phyloP scores from a whole-genome alignment of 2,329 filamentous ascomycete genomes.

The Xylaria sp. region DNA sequence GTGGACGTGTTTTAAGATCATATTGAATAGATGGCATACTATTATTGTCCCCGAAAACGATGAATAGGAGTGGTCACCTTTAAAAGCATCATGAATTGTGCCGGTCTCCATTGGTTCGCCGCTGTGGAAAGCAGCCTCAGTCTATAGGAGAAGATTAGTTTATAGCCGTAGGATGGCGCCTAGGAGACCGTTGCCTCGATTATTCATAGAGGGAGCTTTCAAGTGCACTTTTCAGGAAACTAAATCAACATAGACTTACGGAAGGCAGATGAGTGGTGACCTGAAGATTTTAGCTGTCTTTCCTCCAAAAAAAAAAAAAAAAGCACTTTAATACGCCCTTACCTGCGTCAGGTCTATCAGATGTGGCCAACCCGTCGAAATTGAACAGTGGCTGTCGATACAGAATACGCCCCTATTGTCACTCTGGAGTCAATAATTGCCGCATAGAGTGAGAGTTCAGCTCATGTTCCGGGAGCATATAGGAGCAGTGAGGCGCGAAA shows the following conservation, averaged over 20 bases:
- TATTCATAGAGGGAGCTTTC: not conserved
- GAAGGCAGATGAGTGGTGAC: slow-evolving; percentile 78
- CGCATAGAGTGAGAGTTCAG: too few species aligned
- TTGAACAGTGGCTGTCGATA: slow-evolving; percentile 82
- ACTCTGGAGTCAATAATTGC: too few species aligned
- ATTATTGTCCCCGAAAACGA: slow-evolving; percentile 75
- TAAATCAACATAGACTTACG: slow-evolving; percentile 27
- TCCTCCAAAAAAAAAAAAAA: not conserved
- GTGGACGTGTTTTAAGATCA: slow-evolving; percentile 81
- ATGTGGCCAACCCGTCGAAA: slow-evolving; percentile 91
- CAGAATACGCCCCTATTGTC: slow-evolving; percentile 83
- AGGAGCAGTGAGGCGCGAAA: too few species aligned
- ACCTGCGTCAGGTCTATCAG: slow-evolving; percentile 75
- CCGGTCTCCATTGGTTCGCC: slow-evolving; percentile 67
- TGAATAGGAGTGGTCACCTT: slow-evolving; percentile 64
- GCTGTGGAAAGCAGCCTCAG: slow-evolving; percentile 75
- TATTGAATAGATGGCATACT: slow-evolving; percentile 79
- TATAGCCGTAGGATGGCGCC: not conserved
- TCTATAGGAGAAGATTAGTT: slow-evolving; percentile 46
- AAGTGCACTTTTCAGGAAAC: not conserved
- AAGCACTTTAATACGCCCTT: slow-evolving; percentile 29
- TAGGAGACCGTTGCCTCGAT: not conserved
- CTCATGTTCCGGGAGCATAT: too few species aligned
- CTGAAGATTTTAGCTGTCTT: slow-evolving; percentile 43
- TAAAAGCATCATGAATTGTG: slow-evolving; percentile 68